Conservation (phyloP, 108 stramenopile genomes). For the Stephanodiscus triporus region DNA sequence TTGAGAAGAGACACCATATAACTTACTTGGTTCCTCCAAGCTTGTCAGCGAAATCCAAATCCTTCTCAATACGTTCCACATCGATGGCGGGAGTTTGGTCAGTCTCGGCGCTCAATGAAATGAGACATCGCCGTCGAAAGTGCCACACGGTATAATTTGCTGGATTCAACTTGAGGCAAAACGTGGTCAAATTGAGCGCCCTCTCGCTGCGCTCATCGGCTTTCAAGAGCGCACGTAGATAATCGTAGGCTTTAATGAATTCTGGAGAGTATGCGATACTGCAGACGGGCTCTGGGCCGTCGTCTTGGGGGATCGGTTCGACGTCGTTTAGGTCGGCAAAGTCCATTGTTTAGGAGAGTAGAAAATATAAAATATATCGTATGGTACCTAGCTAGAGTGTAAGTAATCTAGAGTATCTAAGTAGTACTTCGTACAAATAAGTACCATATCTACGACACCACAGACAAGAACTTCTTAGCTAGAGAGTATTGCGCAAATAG, state of each 20-base stretch:
- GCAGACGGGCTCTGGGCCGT: conserved; percentile 89
- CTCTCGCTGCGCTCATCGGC: conserved; percentile 76
- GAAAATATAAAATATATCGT: too few species aligned
- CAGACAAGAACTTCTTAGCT: too few species aligned
- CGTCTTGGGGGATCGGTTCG: conserved; percentile 88
- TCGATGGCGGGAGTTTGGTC: conserved; percentile 19
- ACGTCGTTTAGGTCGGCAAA: conserved; percentile 64
- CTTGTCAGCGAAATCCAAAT: conserved; percentile 73
- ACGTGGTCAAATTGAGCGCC: conserved; percentile 78
- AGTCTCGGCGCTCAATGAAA: conserved; percentile 24
- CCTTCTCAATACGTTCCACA: conserved; percentile 45
- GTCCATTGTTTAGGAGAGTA: too few species aligned
- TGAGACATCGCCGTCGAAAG: conserved; percentile 83
- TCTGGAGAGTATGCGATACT: conserved; percentile 85
- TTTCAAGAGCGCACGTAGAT: conserved; percentile 83
- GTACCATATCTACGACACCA: too few species aligned
- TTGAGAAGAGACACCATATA: neutral
- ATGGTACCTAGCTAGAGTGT: too few species aligned
- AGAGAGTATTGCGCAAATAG: too few species aligned
- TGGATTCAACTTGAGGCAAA: conserved; percentile 88
- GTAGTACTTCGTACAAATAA: too few species aligned
- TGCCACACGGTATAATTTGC: conserved; percentile 99
- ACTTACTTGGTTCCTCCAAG: conserved; percentile 73
- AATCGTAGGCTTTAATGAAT: conserved; percentile 82
- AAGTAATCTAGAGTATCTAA: too few species aligned